Evolutionary conservation across 2,329 filamentous ascomycete species (phyloP), one percentile per base, ranked within the genome.

Genomic region (Penicillium palitans): DNA sequence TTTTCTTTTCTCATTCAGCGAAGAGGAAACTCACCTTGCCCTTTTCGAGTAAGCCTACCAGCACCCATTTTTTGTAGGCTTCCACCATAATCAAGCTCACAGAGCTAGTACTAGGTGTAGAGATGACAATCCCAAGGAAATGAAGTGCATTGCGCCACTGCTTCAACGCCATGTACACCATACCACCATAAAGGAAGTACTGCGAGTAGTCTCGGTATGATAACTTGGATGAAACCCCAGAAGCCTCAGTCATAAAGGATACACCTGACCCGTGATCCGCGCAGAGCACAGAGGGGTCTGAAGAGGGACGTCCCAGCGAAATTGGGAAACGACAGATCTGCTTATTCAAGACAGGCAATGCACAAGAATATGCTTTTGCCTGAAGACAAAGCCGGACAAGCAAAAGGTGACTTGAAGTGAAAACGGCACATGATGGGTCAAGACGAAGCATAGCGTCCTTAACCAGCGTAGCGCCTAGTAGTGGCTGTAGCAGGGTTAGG

Each of bases 61-160:
- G 78, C 9, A 96, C 72, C 90, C 91, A 97, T 75, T 93, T 96
- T 77, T 93, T 96, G 80, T 96, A 93, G 6, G 91, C 90, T 64
- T 96, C 91, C 4, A 90, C 81, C 89, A 95, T 95, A 51, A 96
- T 82, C 71, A 87, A 88, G 73, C 88, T 93, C 37, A 85, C 81
- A 33, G 81, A 79, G 21, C 87, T 87, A 52, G 79, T 81, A 0
- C 82, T 80, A 0, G 92, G 90, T 57, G 87, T 87, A 3, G 87
- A 84, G 37, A 96, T 79, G 44, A 85, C 83, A 58, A 84, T 81
- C 65, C 86, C 84, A 27, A 92, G 80, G 31, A 87, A 85, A 39
- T 81, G 80, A 17, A 81, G 76, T 0, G 89, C 88, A 57, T 82
- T 83, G 19, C 75, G 70, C 88, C 89, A 93, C 60, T 85, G 76